phyloP scores from a whole-genome alignment of 108 stramenopile species.

The Heterococcus sp. region DNA sequence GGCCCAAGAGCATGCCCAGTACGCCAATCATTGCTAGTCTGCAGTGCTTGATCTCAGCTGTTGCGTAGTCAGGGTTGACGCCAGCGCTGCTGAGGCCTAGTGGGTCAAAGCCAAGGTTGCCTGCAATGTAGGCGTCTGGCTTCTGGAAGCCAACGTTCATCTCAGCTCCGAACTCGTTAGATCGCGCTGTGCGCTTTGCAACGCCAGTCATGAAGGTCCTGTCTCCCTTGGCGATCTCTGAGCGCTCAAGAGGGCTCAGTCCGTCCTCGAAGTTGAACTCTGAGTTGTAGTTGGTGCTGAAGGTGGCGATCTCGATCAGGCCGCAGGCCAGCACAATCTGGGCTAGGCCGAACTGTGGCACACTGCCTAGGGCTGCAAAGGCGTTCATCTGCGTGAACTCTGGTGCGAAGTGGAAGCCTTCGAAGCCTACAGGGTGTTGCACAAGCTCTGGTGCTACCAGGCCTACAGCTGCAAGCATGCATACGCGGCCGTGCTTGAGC shows the following conservation, averaged over 20 bases:
- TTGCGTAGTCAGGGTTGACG: constrained; percentile 48
- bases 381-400: constrained; percentile 57
- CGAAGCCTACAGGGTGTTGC: constrained; percentile 48
- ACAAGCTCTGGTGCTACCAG: constrained; percentile 73
- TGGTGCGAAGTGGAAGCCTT: constrained; percentile 49
- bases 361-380: constrained; percentile 46
- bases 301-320: constrained; percentile 47
- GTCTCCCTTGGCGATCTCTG: constrained; percentile 1
- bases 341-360: constrained; percentile 47
- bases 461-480: constrained; percentile 86
- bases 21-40: constrained; percentile 55
- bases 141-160: constrained; percentile 11
- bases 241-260: constrained; percentile 39
- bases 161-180: constrained; percentile 1
- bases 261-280: constrained; percentile 37
- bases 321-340: constrained; percentile 51
- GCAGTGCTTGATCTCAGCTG: constrained; percentile 56
- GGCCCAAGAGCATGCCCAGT: constrained; percentile 48
- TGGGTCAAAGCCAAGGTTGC: constrained; percentile 52
- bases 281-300: constrained; percentile 18
- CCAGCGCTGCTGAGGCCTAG: constrained; percentile 42
- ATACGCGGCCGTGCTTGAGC: constrained; percentile 92
- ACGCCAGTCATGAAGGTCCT: constrained; percentile 23
- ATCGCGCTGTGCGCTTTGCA: constrained; percentile 24
- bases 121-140: constrained; percentile 23